Base-by-base conservation (phyloP, 2,329 filamentous ascomycete genomes). In the Penicillium capsulatum region DNA sequence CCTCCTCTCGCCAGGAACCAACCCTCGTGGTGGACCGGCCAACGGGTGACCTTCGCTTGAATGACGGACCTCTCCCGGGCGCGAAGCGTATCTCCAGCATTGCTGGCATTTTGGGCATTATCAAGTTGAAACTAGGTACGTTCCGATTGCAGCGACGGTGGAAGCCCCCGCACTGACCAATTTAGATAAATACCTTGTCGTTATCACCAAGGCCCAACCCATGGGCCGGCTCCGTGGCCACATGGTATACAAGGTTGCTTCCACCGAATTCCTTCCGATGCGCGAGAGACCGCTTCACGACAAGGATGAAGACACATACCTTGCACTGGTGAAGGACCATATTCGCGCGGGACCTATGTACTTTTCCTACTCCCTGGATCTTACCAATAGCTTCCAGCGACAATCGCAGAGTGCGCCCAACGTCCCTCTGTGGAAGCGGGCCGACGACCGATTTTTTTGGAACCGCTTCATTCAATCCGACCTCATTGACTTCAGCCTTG, bases 391-490 rank as follows among this genome's bases (percentile, higher is more conserved):
- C 62, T 95, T 97, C 71, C 92, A 98, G 70, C 82, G 92, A 49
- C 92, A 97, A 64, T 82, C 90, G 3, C 81, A 90, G 52, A 73
- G 80, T 50, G 81, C 94, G 62, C 69, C 72, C 40, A 77, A 77
- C 11, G 72, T 76, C 39, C 90, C 92, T 9, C 69, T 97, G 42
- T 98, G 92, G 92, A 83, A 85, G 73, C 77, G 89, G 53, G 84
- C 91, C 48, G 92, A 98, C 65, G 90, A 97, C 63, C 87, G 92
- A 50, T 98, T 98, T 74, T 98, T 96, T 74, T 98, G 91, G 88
- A 98, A 98, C 68, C 83, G 84, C 49, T 94, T 95, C 65, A 77
- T 97, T 34, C 87, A 91, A 63, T 84, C 86, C 6, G 89, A 96
- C 58, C 69, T 98, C 42, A 95, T 97, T 58, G 81, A 95, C 63